Conservation (phyloP, 148 eudicot genomes). For the Dianthus caryophyllus region DNA sequence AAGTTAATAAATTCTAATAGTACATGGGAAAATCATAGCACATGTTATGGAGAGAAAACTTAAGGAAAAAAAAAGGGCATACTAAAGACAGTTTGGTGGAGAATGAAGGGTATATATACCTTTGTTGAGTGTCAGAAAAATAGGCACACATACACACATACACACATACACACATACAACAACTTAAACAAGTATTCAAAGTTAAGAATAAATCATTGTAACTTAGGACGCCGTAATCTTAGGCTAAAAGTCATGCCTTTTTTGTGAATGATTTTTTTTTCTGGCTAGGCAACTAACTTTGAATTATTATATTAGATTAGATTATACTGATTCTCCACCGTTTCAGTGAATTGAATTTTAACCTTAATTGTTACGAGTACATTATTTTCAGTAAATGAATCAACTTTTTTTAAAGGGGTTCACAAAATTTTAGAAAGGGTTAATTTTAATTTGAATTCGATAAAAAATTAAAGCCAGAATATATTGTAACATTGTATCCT, state of each 20-base stretch:
- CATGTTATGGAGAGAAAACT: not conserved
- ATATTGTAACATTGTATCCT: too few relatives aligned
- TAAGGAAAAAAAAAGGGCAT: not conserved
- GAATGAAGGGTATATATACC: conserved; percentile 19
- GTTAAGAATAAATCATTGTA: conserved; percentile 14
- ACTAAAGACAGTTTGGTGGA: not conserved
- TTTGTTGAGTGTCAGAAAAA: conserved; percentile 2
- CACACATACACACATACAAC: too few relatives aligned
- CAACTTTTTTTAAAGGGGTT: too few relatives aligned
- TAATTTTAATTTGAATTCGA: too few relatives aligned
- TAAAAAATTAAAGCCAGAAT: too few relatives aligned
- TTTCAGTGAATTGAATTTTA: too few relatives aligned
- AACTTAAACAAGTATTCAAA: not conserved
- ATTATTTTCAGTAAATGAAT: too few relatives aligned
- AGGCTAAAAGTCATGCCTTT: conserved; percentile 20
- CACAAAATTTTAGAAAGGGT: too few relatives aligned
- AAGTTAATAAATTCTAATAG: not conserved
- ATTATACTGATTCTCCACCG: too few relatives aligned
- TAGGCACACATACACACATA: too few relatives aligned
- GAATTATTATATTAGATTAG: too few relatives aligned
- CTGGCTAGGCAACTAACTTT: not conserved
- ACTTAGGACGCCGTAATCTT: conserved; percentile 15
- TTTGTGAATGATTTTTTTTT: conserved; percentile 4
- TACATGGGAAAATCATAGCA: not conserved
- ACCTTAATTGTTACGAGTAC: too few relatives aligned